phyloP scores from a whole-genome alignment of 108 stramenopile species.

The Aureococcus anophagefferens region DNA sequence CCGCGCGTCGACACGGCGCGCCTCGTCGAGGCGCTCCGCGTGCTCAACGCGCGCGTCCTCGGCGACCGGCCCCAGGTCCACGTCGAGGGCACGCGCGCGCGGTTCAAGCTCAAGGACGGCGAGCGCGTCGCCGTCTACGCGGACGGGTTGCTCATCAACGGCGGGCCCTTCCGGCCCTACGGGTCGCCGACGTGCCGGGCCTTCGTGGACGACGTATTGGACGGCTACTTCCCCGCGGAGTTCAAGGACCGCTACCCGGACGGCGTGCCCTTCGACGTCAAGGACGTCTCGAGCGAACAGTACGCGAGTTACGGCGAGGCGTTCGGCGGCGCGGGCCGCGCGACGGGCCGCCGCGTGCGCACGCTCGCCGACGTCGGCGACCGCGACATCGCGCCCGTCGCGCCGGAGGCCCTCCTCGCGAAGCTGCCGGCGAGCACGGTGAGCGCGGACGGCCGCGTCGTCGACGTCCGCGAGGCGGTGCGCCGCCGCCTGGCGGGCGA shows the following conservation, averaged over 20 bases:
- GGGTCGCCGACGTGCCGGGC: neutral
- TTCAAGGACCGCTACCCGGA: conserved; percentile 18
- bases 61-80: neutral
- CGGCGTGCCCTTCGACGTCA: conserved; percentile 28
- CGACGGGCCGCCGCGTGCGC: neutral
- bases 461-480: conserved; percentile 7
- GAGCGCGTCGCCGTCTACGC: conserved; percentile 7
- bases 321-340: conserved; percentile 4
- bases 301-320: neutral
- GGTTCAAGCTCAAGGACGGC: neutral
- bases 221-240: conserved; percentile 36
- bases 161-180: conserved; percentile 13
- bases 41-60: conserved; percentile 7
- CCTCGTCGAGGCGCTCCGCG: neutral
- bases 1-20: neutral
- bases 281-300: conserved; percentile 7
- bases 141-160: conserved; percentile 22
- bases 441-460: neutral
- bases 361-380: conserved; percentile 2
- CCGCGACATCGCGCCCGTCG: neutral
- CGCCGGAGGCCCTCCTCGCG: neutral
- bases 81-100: conserved; percentile 1
- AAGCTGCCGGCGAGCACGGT: conserved; percentile 4
- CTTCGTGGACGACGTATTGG: conserved; percentile 28
- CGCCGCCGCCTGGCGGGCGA: neutral